Evolutionary conservation across 495 filamentous ascomycete genomes (phyloP).

Genomic region (Delitschia confertaspora): DNA sequence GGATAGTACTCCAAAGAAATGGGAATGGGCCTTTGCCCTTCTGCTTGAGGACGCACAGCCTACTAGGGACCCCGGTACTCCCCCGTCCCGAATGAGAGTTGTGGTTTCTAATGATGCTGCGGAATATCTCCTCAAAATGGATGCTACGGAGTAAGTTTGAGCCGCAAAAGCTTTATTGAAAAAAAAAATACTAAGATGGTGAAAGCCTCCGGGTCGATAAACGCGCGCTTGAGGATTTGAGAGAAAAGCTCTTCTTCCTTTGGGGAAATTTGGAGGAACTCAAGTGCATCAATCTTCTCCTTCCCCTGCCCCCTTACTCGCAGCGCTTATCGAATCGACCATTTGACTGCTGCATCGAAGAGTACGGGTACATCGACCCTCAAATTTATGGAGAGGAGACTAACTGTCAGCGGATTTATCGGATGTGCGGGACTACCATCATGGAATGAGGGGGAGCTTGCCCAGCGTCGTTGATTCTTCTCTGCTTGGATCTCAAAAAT

Average conservation of each 20-base stretch:
- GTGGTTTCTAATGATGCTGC: conserved; percentile 57
- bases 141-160: conserved; percentile 55
- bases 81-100: conserved; percentile 43
- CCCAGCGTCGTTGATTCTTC: no score
- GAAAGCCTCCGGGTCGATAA: conserved; percentile 49
- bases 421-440: conserved; percentile 49
- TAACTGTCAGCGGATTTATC: conserved; percentile 45
- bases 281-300: not conserved
- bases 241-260: conserved; percentile 65
- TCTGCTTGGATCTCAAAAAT: no score
- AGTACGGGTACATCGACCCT: conserved; percentile 46
- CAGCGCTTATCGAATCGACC: conserved; percentile 34
- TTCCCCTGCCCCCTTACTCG: conserved; percentile 1
- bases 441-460: no score
- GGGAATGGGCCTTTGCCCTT: conserved; percentile 33
- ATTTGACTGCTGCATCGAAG: conserved; percentile 53
- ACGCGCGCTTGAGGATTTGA: conserved; percentile 41
- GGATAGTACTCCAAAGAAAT: no score
- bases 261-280: conserved; percentile 64
- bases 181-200: not conserved
- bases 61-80: conserved; percentile 1
- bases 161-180: not conserved
- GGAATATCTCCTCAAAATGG: conserved; percentile 54
- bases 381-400: conserved; percentile 23
- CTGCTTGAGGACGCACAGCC: conserved; percentile 28